phyloP scores from a whole-genome alignment of 2,329 filamentous ascomycete species.

The Aspergillus arachidicola region DNA sequence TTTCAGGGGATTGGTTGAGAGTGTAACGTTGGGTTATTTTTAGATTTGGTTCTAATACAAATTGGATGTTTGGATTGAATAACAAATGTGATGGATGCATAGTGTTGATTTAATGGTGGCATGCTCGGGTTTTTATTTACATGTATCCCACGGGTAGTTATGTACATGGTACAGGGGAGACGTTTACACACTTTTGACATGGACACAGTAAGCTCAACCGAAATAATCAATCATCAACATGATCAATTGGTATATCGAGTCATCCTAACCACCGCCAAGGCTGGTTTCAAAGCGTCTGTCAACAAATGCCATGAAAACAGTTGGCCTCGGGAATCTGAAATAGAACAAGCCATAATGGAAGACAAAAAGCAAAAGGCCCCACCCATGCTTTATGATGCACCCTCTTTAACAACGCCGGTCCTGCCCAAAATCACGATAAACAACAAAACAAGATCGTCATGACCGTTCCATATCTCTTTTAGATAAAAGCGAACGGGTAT shows the following conservation, averaged over 20 bases:
- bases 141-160: background rate
- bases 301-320: conserved; percentile 3
- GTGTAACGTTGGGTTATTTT: background rate
- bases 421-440: conserved; percentile 9
- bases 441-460: conserved; percentile 4
- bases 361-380: conserved; percentile 12
- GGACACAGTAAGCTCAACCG: background rate
- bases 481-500: background rate
- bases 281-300: conserved; percentile 9
- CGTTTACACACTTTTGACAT: background rate
- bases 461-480: conserved; percentile 2
- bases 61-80: background rate
- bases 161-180: background rate
- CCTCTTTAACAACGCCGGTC: conserved; percentile 24
- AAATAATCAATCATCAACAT: background rate
- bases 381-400: conserved; percentile 26
- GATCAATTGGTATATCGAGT: conserved; percentile 1
- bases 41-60: background rate
- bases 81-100: background rate
- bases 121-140: background rate
- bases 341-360: background rate
- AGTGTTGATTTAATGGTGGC: background rate
- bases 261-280: conserved; percentile 3
- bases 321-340: conserved; percentile 4
- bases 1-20: background rate